phyloP scores from a whole-genome alignment of 108 stramenopile genomes.

The Skeletonema potamos region DNA sequence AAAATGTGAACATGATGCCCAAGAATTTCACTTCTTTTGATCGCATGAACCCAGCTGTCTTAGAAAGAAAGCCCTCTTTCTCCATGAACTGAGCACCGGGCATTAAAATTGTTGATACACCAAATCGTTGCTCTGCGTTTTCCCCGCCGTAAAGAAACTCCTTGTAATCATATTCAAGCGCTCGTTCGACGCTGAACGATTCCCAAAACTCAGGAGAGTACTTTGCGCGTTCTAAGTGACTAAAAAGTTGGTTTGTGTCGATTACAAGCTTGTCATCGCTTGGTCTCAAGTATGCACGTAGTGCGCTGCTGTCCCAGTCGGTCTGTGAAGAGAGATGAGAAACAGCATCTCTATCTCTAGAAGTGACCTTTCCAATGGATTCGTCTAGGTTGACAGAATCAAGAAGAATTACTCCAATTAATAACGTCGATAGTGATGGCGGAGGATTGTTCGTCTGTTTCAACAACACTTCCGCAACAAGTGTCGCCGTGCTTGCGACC shows the following conservation, averaged over 20 bases:
- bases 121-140: constrained; percentile 42
- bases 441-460: constrained; percentile 10
- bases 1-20: constrained; percentile 59
- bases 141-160: constrained; percentile 25
- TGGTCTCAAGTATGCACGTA: constrained; percentile 9
- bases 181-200: constrained; percentile 47
- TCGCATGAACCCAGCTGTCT: constrained; percentile 46
- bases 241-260: constrained; percentile 54
- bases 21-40: constrained; percentile 33
- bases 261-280: neutral
- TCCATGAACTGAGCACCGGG: constrained; percentile 42
- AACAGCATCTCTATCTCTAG: constrained; percentile 64
- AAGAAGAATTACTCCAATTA: constrained; percentile 78
- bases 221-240: constrained; percentile 61
- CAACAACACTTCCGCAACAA: constrained; percentile 59
- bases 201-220: constrained; percentile 77
- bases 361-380: constrained; percentile 69
- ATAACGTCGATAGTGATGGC: constrained; percentile 45
- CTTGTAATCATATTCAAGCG: constrained; percentile 77
- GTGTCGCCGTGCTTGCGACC: constrained; percentile 66
- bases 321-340: constrained; percentile 44
- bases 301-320: constrained; percentile 42
- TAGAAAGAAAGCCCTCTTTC: constrained; percentile 26
- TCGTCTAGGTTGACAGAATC: constrained; percentile 81
- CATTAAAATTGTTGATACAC: constrained; percentile 71